Evolutionary conservation across 2,329 filamentous ascomycete species (phyloP), one percentile per base, ranked within the genome.

Genomic region (Microthyrium microscopicum): DNA sequence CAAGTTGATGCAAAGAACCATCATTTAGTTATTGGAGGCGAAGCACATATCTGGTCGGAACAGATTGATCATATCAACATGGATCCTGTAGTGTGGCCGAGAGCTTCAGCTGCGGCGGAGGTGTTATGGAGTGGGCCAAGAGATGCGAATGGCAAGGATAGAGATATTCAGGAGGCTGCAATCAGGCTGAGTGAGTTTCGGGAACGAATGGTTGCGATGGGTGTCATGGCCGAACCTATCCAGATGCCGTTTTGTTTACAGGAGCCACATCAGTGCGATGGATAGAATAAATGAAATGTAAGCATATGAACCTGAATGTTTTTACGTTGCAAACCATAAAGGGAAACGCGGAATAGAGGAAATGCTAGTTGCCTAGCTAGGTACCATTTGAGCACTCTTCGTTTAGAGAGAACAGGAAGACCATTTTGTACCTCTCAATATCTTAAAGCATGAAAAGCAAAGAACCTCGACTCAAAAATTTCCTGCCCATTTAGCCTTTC

Each of bases 1-100:
- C 70, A 69, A 29, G 62, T 92, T 4, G 67, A 75, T 0, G 56
- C 54, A 7, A 62, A 73, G 18, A 54, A 71, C 27, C 68, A 71
- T 18, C 64, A 75, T 47, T 66, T 81, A 9, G 75, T 92, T 3
- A 53, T 89, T 6, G 84, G 84, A 28, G 84, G 82, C 18, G 84
- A 92, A 57, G 71, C 77, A 12, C 77, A 80, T 36, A 68, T 83
- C 37, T 93, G 82, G 82, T 69, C 68, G 41, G 84, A 92, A 49
- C 68, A 72, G 58, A 77, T 76, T 5, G 84, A 93, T 53, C 56
- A 70, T 3, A 58, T 71, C n/a, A 84, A 76, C 49, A 51, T 92
- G 11, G 81, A 92, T 56, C 59, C 60, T 22, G 71, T 80, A 52
- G 56, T 87, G 6, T 92, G 82, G 83, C 82, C 83, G 5, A 66